Percentiles rank a stretch among this genome's conserved stretches.
Evolutionary conservation across 176 grass and related monocot species (phyloP).

Genomic region (Phragmites australis): DNA sequence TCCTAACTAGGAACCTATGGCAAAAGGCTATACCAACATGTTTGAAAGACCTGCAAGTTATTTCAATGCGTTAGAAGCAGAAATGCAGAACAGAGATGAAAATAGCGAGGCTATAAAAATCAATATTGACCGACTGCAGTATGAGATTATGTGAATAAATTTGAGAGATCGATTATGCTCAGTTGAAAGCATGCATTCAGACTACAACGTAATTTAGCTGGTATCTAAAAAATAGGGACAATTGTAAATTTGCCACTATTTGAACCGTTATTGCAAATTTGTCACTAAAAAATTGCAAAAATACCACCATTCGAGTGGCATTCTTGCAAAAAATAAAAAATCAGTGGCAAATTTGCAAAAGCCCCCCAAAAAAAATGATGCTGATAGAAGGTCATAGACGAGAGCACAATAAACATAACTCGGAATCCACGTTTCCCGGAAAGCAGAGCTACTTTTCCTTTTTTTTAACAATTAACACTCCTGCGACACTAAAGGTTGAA

Average conservation of each 20-base stretch:
- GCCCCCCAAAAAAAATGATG: too few species aligned
- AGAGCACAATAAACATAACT: neutral
- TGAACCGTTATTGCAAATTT: too few species aligned
- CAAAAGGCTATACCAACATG: constrained; percentile 1
- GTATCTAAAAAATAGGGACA: neutral
- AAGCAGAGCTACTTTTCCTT: neutral
- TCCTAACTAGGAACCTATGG: neutral
- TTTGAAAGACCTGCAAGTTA: constrained; percentile 11
- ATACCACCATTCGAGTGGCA: too few species aligned
- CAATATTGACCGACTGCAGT: neutral
- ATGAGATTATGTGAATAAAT: neutral
- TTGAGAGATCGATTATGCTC: neutral
- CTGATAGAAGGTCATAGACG: neutral
- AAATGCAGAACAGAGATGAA: neutral
- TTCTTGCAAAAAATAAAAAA: too few species aligned
- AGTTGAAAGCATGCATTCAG: constrained; percentile 4
- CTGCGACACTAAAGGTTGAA: neutral
- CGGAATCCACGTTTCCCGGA: neutral
- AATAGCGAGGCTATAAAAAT: neutral
- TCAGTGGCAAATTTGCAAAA: too few species aligned
- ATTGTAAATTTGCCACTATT: too few species aligned
- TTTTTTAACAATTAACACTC: neutral
- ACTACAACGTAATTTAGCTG: neutral
- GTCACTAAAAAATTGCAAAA: too few species aligned
- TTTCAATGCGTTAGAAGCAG: neutral